Evolutionary conservation across 2,329 filamentous ascomycete species (phyloP), one percentile per base, ranked within the genome.

Genomic region (Microcyclospora tardicrescens): DNA sequence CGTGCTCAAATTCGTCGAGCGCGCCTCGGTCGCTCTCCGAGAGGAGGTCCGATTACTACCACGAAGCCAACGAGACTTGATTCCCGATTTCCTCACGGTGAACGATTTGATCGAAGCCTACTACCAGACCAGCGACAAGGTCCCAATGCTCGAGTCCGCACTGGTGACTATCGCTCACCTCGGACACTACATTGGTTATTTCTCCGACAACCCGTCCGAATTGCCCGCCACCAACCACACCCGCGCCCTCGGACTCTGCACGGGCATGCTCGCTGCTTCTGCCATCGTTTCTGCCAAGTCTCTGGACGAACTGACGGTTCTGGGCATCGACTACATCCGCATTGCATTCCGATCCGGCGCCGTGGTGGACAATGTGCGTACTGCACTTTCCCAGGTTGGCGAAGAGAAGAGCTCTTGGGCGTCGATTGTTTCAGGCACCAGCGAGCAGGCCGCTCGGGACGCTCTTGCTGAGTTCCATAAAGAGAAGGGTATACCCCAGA

Each of bases 201-300:
- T 64, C 48, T 61, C 60, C 27, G 66, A 67, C 61, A 74, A 64
- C 64, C 71, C 59, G 55, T 68, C 57, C 63, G 75, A 68, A 59
- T 63, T 58, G 55, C 72, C 53, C 44, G 61, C 51, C 56, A 67
- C 55, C 53, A 65, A 52, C 58, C 74, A 61, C 54, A 65, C 62
- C 13, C 58, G 70, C 52, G 64, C 78, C 16, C 67, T 81, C 19
- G 79, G 77, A 41, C 68, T 83, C 33, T 82, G 79, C 64, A 80
- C 77, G 31, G 79, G 79, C 37, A 66, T 80, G 15, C 73, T 83
- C 49, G 77, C 79, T n/a, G 79, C 75, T n/a, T 66, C 73, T 10
- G 79, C 77, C 12, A 72, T 82, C 40, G 72, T 77, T 10, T 76
- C 73, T 15, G 71, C 78, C 27, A 71, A 71, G 42, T 77, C 75